Conservation (phyloP, 2,329 filamentous ascomycete genomes). For the Aspergillus vadensis region DNA sequence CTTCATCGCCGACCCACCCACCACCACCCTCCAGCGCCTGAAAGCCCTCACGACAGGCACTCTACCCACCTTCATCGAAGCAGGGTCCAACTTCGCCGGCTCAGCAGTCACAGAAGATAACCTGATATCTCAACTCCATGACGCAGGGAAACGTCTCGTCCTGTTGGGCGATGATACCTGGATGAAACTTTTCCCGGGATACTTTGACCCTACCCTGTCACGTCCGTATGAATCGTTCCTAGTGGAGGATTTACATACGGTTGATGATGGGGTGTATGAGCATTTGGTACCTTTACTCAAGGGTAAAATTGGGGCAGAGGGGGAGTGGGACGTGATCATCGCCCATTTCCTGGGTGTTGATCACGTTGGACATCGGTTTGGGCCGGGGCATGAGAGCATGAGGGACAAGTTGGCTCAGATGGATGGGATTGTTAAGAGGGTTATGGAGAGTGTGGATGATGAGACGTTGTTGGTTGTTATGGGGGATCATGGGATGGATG, state of each 20-base stretch:
- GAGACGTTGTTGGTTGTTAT: constrained; percentile 90
- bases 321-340: constrained; percentile 82
- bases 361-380: constrained; percentile 93
- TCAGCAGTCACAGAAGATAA: constrained; percentile 94
- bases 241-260: constrained; percentile 93
- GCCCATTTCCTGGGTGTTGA: constrained; percentile 93
- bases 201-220: constrained; percentile 84
- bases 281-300: constrained; percentile 77
- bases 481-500: constrained; percentile 73
- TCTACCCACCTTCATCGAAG: constrained; percentile 87
- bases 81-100: constrained; percentile 90
- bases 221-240: constrained; percentile 93
- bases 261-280: constrained; percentile 89
- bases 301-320: constrained; percentile 46
- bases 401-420: constrained; percentile 85
- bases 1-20: constrained; percentile 95
- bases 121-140: constrained; percentile 63
- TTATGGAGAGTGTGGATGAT: constrained; percentile 75
- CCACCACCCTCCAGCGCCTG: constrained; percentile 83
- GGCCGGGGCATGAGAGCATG: constrained; percentile 90
- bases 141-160: constrained; percentile 72
- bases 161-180: constrained; percentile 96
- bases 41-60: constrained; percentile 97
- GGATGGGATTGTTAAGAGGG: constrained; percentile 72
- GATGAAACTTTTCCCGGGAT: constrained; percentile 84